phyloP scores from a whole-genome alignment of 2,329 filamentous ascomycete species.

The Beauveria sp. region DNA sequence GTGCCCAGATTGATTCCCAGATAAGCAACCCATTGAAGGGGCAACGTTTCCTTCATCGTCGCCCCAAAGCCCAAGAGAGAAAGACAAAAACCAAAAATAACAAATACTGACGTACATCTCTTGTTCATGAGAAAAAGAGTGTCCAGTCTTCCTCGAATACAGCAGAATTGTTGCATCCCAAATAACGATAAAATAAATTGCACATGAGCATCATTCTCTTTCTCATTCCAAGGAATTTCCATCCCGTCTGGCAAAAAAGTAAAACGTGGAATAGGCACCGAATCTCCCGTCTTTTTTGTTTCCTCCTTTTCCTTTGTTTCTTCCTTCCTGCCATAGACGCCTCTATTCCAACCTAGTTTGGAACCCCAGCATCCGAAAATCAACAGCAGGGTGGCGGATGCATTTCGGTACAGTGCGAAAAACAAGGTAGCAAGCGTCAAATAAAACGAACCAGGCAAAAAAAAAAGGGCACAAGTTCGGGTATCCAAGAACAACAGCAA shows the following conservation, averaged over 20 bases:
- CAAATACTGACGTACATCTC: slow-evolving; percentile 2
- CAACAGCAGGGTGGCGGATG: slow-evolving; percentile 31
- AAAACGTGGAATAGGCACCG: not conserved
- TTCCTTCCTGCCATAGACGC: slow-evolving; percentile 22
- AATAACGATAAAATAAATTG: not conserved
- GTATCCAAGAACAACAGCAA: slow-evolving; percentile 26
- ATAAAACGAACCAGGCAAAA: not conserved
- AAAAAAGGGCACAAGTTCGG: slow-evolving; percentile 25
- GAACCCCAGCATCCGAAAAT: slow-evolving; percentile 23
- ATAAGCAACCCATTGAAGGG: not conserved
- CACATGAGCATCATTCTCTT: not conserved
- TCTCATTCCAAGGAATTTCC: not conserved
- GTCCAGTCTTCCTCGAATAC: not conserved
- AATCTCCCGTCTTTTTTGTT: not conserved
- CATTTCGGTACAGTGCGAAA: not conserved
- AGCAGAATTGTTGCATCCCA: not conserved
- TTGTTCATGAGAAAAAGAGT: not conserved
- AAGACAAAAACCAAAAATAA: not conserved
- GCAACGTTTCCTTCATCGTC: not conserved
- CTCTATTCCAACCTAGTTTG: slow-evolving; percentile 28
- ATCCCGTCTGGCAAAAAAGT: not conserved
- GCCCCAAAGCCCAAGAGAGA: not conserved
- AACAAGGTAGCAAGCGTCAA: not conserved
- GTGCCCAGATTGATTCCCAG: not conserved
- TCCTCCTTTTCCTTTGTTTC: slow-evolving; percentile 3